Percentiles rank a stretch among this genome's conserved stretches.
Conservation (phyloP, 2,329 filamentous ascomycete species). For the Torrubiella hemipterigena region DNA sequence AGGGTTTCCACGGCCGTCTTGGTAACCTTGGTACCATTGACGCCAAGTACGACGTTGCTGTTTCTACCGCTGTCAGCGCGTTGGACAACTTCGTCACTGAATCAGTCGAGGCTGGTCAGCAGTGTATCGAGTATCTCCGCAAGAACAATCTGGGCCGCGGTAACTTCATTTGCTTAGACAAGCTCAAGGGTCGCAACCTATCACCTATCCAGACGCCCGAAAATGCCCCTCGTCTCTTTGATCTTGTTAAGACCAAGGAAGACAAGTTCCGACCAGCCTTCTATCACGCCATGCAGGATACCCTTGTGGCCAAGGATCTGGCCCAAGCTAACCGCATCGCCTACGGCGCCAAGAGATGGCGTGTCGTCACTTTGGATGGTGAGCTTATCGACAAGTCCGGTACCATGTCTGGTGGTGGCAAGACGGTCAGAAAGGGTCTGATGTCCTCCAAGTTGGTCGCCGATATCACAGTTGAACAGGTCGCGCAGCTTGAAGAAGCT, state of each 20-base stretch:
- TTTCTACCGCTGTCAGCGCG: conserved; percentile 85
- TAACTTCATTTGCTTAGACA: conserved; percentile 93
- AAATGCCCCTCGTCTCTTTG: conserved; percentile 82
- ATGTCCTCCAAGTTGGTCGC: conserved; percentile 96
- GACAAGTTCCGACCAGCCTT: conserved; percentile 82
- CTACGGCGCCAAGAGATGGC: conserved; percentile 87
- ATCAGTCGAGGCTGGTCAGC: conserved; percentile 88
- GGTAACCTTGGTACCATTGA: conserved; percentile 93
- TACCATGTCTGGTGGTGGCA: conserved; percentile 97
- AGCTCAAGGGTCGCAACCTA: conserved; percentile 67
- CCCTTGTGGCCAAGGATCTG: conserved; percentile 81
- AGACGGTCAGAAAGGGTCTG: conserved; percentile 74
- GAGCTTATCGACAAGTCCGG: conserved; percentile 96
- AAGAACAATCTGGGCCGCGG: conserved; percentile 96
- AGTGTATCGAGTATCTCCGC: conserved; percentile 93
- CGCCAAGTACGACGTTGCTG: conserved; percentile 89
- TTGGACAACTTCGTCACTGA: conserved; percentile 97
- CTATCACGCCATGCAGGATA: conserved; percentile 91
- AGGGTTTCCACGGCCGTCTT: conserved; percentile 90
- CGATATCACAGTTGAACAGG: conserved; percentile 78
- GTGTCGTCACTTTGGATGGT: conserved; percentile 88
- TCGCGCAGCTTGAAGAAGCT: conserved; percentile 74
- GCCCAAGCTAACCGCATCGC: conserved; percentile 96
- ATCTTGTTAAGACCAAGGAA: conserved; percentile 81
- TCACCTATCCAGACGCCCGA: conserved; percentile 79